These are phyloP conservation scores for Mortierella antarctica DNA, from an alignment of 192 early-diverging fungal genomes.

Conservation along the genomic window DNA sequence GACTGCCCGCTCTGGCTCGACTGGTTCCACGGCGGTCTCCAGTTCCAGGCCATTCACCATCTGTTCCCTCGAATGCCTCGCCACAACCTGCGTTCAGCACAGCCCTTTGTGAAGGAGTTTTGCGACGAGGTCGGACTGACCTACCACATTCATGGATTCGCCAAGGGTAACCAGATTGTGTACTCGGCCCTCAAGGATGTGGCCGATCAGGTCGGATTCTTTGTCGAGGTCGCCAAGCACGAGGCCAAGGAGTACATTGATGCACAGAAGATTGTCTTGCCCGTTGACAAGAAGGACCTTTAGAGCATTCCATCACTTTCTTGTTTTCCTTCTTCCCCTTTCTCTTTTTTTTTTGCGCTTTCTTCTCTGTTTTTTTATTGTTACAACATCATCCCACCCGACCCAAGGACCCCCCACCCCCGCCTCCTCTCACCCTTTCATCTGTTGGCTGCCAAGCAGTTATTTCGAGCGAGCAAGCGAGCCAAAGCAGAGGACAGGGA, in stretches of 20 bases:
- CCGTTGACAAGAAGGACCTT: conserved; percentile 31
- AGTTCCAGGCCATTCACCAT: conserved; percentile 97
- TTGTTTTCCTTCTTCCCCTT: no score
- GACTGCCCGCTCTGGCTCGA: conserved; percentile 94
- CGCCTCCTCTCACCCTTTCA: no score
- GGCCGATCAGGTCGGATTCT: conserved; percentile 75
- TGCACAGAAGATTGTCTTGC: conserved; percentile 45
- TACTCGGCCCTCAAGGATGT: conserved; percentile 79
- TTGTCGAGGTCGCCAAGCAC: conserved; percentile 62
- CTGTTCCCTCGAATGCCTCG: conserved; percentile 93
- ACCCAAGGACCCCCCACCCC: no score
- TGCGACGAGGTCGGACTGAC: conserved; percentile 78
- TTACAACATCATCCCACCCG: no score
- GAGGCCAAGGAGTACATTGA: conserved; percentile 50
- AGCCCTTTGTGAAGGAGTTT: conserved; percentile 81
- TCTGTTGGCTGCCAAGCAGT: no score
- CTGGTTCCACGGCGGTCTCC: conserved; percentile 98
- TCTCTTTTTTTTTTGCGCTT: no score
- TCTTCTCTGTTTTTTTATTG: no score
- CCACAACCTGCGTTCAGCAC: conserved; percentile 82
- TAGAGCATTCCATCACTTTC: neutral
- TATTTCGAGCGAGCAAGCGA: no score
- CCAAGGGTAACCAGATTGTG: conserved; percentile 84
- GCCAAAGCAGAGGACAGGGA: no score
- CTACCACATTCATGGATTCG: conserved; percentile 84